Base-by-base conservation (phyloP, 768 basidiomycete species). In the Leccinum barrowsii region DNA sequence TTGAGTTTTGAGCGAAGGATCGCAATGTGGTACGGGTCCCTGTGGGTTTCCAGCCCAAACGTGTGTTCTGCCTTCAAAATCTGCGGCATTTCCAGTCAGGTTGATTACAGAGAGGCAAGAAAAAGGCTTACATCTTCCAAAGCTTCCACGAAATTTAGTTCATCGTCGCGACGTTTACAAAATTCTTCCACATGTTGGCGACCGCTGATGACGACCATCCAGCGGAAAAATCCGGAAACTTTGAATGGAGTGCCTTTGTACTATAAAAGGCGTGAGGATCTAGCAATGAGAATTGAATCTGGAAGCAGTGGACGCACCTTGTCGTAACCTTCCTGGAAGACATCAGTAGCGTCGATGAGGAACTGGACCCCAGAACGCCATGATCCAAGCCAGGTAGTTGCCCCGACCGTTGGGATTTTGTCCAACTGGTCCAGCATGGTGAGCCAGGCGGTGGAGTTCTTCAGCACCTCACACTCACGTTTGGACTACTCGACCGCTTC, bases 161-260 rank as follows among this genome's bases (percentile, higher is more conserved):
- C 64, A 34, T 75, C 74, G n/a, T 80, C 77, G 0, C 75, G 68
- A 17, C 75, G 74, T 53, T 69, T 77, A 7, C 71, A 65, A 17
- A 82, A 40, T 32, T 81, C 80, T 7, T 80, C 75, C 21, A 78
- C 63, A 7, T 70, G 55, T n/a, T 67, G 57, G 1, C 58, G 63
- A 4, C 73, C 68, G 15, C 66, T 70, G 1, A 76, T 62, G 15
- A 82, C 46, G 17, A 82, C 73, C 2, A 72, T 60, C 81, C 82
- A 83, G 44, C 63, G 62, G 13, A 54, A 50, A n/a, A 70, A 34
- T 1, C 51, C 57, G 0, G 74, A 57, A 11, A 75, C 62, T 50
- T 73, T 75, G 64, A 75, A 77, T 15, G 68, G 55, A 3, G 59
- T 54, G 7, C 56, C 59, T 35, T 70, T 70, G 62, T 73, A 62